Conservation (phyloP, 345 rosid species). For the Kernera saxatilis region DNA sequence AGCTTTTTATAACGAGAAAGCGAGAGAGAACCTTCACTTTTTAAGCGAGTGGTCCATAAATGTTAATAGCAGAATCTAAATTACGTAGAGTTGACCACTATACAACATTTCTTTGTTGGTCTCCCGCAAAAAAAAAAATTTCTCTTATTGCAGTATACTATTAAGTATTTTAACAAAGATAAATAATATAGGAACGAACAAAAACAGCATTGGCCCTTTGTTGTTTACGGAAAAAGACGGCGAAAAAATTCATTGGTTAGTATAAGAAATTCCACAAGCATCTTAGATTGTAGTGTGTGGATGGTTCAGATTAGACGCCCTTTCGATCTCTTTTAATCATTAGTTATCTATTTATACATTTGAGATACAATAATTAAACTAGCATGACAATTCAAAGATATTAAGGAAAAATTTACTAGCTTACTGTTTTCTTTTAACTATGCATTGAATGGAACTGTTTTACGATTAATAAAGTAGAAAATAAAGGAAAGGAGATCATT, state of each 20-base stretch:
- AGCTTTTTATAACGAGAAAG: constrained; percentile 19
- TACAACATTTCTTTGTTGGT: constrained; percentile 17
- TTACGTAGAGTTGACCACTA: constrained; percentile 32
- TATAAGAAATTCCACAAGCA: constrained; percentile 20
- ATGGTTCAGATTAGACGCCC: constrained; percentile 26
- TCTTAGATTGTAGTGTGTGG: constrained; percentile 27
- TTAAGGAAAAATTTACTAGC: background rate
- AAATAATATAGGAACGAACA: background rate
- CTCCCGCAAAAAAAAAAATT: background rate
- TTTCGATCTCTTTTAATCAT: constrained; percentile 25
- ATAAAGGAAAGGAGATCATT: background rate
- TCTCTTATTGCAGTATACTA: background rate
- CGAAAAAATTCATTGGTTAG: constrained; percentile 22
- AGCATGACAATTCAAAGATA: background rate
- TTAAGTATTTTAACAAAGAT: background rate
- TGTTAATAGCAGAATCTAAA: constrained; percentile 18
- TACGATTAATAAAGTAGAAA: background rate
- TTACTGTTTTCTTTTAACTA: background rate
- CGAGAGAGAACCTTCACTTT: constrained; percentile 26
- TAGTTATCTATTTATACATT: constrained; percentile 3
- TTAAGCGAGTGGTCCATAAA: constrained; percentile 24
- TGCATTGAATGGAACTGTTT: background rate
- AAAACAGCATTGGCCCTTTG: background rate
- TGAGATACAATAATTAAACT: background rate
- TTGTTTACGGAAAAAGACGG: background rate